Evolutionary conservation across 306 rosid species (phyloP).

Genomic region (Cicer arietinum): DNA sequence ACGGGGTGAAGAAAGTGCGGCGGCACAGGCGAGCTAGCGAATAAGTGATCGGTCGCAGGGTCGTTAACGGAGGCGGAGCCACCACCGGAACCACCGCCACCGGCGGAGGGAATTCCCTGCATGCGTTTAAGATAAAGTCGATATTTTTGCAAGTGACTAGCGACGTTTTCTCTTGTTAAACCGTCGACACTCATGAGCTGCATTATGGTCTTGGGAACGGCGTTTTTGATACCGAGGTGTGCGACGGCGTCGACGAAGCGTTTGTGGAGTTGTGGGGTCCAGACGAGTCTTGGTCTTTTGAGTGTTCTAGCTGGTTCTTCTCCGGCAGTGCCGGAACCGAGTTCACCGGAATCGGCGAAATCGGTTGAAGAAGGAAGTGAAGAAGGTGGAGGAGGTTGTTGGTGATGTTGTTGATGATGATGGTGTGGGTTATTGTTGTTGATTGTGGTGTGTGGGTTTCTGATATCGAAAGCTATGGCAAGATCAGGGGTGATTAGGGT

Average conservation of each 20-base stretch:
- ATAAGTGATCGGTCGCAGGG: slow-evolving; percentile 86
- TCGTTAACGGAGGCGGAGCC: slow-evolving; percentile 46
- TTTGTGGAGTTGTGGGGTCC: slow-evolving; percentile 99
- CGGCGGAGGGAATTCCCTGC: slow-evolving; percentile 77
- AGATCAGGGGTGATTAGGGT: slow-evolving; percentile 98
- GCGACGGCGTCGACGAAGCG: slow-evolving; percentile 95
- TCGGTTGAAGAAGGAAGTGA: slow-evolving; percentile 68
- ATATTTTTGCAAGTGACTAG: slow-evolving; percentile 94
- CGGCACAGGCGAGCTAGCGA: slow-evolving; percentile 92
- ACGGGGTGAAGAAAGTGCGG: slow-evolving; percentile 82
- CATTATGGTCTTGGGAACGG: slow-evolving; percentile 99
- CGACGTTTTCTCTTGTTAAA: slow-evolving; percentile 93
- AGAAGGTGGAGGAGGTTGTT: slow-evolving; percentile 52
- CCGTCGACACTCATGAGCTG: slow-evolving; percentile 99
- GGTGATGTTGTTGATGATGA: slow-evolving; percentile 49
- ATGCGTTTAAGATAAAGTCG: slow-evolving; percentile 92
- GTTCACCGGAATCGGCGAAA: slow-evolving; percentile 80
- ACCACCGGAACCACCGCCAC: slow-evolving; percentile 46
- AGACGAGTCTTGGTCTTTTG: slow-evolving; percentile 89
- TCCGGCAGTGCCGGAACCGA: slow-evolving; percentile 80
- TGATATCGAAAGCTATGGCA: slow-evolving; percentile 86
- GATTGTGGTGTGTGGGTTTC: slow-evolving; percentile 44
- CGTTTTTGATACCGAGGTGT: slow-evolving; percentile 91
- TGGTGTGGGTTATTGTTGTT: slow-evolving; percentile 30
- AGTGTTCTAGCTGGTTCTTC: slow-evolving; percentile 98